phyloP scores from a whole-genome alignment of 164 flowering plant species.

The Chimonanthus praecox region DNA sequence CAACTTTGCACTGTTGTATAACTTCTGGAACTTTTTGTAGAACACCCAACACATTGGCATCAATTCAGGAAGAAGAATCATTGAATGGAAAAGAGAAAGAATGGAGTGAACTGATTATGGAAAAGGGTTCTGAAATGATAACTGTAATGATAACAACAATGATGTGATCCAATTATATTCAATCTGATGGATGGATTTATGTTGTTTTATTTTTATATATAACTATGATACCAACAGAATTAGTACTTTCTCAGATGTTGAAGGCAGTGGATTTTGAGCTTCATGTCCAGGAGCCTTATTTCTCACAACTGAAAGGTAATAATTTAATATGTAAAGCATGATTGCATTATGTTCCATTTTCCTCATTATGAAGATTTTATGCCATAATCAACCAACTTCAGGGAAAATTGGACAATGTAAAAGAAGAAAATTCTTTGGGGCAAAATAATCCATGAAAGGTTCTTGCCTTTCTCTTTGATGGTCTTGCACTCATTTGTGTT shows the following conservation, averaged over 20 bases:
- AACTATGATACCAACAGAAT: not conserved
- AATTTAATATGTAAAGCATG: not conserved
- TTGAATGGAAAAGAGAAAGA: constrained; percentile 34
- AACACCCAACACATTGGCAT: not conserved
- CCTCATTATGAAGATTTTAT: not conserved
- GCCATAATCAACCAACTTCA: not conserved
- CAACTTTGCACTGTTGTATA: constrained; percentile 39
- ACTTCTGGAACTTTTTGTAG: constrained; percentile 28
- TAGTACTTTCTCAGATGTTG: constrained; percentile 36
- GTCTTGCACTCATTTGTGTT: too few relatives aligned
- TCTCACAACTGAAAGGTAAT: constrained; percentile 65
- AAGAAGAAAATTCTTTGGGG: too few relatives aligned
- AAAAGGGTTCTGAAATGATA: constrained; percentile 43
- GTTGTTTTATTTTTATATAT: not conserved
- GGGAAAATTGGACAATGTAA: not conserved
- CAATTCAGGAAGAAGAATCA: constrained; percentile 23
- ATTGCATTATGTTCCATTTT: not conserved
- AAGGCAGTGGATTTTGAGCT: constrained; percentile 45
- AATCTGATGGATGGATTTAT: not conserved
- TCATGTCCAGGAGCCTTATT: constrained; percentile 87
- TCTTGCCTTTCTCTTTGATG: too few relatives aligned
- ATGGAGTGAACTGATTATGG: constrained; percentile 42
- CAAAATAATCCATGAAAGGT: too few relatives aligned
- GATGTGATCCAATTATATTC: not conserved
- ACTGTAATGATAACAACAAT: constrained; percentile 30